phyloP scores from a whole-genome alignment of 345 rosid species.

The Aquilaria malaccensis region DNA sequence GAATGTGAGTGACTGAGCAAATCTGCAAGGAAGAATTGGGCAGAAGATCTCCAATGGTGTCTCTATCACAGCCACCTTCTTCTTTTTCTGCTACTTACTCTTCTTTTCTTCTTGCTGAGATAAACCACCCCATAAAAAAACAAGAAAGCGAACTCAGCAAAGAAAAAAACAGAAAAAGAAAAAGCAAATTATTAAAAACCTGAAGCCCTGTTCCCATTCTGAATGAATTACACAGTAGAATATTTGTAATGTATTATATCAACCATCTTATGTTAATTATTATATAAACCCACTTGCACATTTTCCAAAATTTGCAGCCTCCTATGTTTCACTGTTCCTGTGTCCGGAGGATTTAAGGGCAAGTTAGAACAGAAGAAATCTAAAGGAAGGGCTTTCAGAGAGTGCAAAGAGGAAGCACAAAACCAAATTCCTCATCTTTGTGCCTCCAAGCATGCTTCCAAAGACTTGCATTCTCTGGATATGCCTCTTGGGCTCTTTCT shows the following conservation, averaged over 20 bases:
- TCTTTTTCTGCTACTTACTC: background rate
- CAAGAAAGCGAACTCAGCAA: too few relatives aligned
- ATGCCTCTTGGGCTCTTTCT: conserved; percentile 21
- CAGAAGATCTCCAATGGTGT: background rate
- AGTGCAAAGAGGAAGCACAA: conserved; percentile 8
- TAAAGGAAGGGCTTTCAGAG: conserved; percentile 4
- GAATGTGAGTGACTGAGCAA: conserved; percentile 22
- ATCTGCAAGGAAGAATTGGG: background rate
- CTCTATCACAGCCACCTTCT: conserved; percentile 7
- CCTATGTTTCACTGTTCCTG: conserved; percentile 12
- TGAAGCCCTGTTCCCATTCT: background rate
- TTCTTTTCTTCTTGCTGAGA: conserved; percentile 15
- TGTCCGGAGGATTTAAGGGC: conserved; percentile 1
- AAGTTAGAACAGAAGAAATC: conserved; percentile 1
- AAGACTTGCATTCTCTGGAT: conserved; percentile 31
- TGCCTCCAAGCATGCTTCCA: conserved; percentile 28
- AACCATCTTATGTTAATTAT: conserved; percentile 6
- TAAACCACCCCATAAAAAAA: conserved; percentile 4
- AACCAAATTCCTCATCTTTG: conserved; percentile 7
- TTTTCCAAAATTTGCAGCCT: conserved; percentile 16
- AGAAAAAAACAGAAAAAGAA: background rate
- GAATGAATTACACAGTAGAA: background rate
- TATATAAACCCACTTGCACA: conserved; percentile 25
- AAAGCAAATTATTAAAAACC: background rate
- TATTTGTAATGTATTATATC: conserved; percentile 8